Base-by-base conservation (phyloP, 306 rosid species). In the Delonix regia region DNA sequence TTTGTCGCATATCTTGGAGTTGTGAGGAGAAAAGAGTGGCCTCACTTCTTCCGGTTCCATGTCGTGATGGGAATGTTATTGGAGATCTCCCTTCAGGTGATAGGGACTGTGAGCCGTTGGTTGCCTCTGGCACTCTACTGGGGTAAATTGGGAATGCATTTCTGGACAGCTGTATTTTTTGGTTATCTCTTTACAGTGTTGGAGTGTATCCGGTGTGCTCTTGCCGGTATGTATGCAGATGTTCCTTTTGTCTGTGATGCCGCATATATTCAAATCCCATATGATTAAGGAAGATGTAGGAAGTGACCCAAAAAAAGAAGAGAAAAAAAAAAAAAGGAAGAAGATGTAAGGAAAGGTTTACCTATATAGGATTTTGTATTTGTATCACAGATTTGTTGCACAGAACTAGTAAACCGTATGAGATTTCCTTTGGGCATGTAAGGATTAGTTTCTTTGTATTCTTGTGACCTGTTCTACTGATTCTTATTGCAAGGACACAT, bases 21-120 rank as follows among this genome's bases (percentile, higher is more conserved):
- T 34, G 99, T 95, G 82, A 91, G 99, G 85, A 85, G 98, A 78
- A 95, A 92, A 82, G 99, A 92, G 69, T 95, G 99, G 99, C 99
- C 99, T 49, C 99, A 95, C 81, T 95, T 92, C 86, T 88, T 95
- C 84, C 81, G 99, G 73, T 92, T 86, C 83, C 98, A 92, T 77
- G 99, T 95, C 15, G 99, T 90, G 78, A 83, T 88, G 89, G 99
- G 99, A 83, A 91, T 95, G 99, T 60, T 95, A 25, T 73, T 95
- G 82, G 99, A 95, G 89, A 92, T 95, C 76, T 86, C 94, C 25
- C 84, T 95, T 83, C 99, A 94, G 84, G 98, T 95, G 76, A 77
- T 91, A 10, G 99, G 99, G 55, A 89, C 93, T 3, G 92, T 91
- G 74, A 95, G 96, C 55, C 98, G 93, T 38, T 95, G 99, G 99